phyloP scores from a whole-genome alignment of 208 protist species.

The Leishmania tarentolae region DNA sequence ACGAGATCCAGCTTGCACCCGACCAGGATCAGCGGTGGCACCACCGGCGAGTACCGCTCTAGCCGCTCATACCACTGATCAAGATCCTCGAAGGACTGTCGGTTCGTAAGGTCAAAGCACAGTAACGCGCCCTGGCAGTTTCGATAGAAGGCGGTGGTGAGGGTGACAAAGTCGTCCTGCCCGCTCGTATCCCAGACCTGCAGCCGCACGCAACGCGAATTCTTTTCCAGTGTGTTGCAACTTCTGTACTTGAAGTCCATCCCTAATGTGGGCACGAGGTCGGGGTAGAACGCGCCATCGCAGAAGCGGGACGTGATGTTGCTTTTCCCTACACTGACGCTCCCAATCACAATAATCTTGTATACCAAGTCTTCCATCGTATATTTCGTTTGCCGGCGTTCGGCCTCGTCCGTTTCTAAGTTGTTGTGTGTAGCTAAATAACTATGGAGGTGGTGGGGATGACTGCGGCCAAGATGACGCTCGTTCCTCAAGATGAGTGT shows the following conservation, averaged over 20 bases:
- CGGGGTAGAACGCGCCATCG: slow-evolving; percentile 81
- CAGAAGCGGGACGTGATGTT: slow-evolving; percentile 90
- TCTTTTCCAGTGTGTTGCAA: slow-evolving; percentile 76
- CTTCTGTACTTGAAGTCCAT: slow-evolving; percentile 90
- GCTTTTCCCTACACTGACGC: slow-evolving; percentile 92
- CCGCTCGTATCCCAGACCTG: slow-evolving; percentile 93
- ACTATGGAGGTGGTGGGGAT: not conserved
- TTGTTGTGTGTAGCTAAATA: not conserved
- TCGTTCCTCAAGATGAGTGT: not conserved
- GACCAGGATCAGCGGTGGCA: slow-evolving; percentile 84
- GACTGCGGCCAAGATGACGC: not conserved
- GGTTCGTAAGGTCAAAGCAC: slow-evolving; percentile 97
- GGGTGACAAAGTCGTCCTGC: slow-evolving; percentile 88
- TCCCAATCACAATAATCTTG: slow-evolving; percentile 92
- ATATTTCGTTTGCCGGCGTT: not conserved
- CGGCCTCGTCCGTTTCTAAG: not conserved
- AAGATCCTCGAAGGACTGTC: slow-evolving; percentile 86
- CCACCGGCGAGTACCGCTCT: slow-evolving; percentile 51
- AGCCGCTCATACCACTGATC: slow-evolving; percentile 84
- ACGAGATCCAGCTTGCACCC: slow-evolving; percentile 89
- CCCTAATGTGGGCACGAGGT: slow-evolving; percentile 84
- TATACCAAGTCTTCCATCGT: slow-evolving; percentile 86
- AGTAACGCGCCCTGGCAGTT: slow-evolving; percentile 93
- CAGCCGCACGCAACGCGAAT: slow-evolving; percentile 71
- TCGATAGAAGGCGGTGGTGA: slow-evolving; percentile 93